Evolutionary conservation across 345 rosid genomes (phyloP), one percentile per base, ranked within the genome.

Genomic region (Eucalyptus virginea): DNA sequence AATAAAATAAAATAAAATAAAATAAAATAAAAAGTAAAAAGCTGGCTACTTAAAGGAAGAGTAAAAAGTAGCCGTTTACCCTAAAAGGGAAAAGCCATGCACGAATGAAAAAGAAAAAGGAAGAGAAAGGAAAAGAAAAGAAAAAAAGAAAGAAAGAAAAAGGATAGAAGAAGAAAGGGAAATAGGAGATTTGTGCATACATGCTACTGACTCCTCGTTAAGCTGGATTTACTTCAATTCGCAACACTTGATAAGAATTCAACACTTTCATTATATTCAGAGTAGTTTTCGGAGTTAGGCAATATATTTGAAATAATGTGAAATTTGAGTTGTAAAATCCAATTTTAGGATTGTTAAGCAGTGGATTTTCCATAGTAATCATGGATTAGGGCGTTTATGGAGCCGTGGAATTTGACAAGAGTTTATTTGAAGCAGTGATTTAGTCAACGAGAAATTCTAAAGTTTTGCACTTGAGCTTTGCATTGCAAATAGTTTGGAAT

Each of bases 381-480:
- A 24, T 56, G 62, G 62, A 24, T 56, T 56, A 56, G 13, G 62
- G 1, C 13, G 11, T 56, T 56, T 56, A 23, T 56, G 30, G 30
- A 56, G 62, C 12, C 12, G 0, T 56, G 30, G 62, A 24, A 56
- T 56, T 56, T 56, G 28, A 56, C 11, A 23, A 24, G 62, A 6
- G 62, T 56, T 56, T 30, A 56, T 56, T 56, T 56, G 62, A 56
- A 56, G 30, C 0, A 9, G 14, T 1, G 2, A 0, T 56, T 56
- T 56, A 56, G 62, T 56, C 30, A 24, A 56, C 9, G 12, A 23
- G 13, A 56, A 24, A 56, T 56, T 56, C 0, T 56, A 56, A 23
- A 23, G 28, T 56, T 56, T 56, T 2, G 0, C 28, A 23, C 62
- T 24, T 0, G 0, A 56, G 62, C 30, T 56, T 56, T 56, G 0